Evolutionary conservation across 306 rosid species (phyloP).

Genomic region (Canavalia ensiformis): DNA sequence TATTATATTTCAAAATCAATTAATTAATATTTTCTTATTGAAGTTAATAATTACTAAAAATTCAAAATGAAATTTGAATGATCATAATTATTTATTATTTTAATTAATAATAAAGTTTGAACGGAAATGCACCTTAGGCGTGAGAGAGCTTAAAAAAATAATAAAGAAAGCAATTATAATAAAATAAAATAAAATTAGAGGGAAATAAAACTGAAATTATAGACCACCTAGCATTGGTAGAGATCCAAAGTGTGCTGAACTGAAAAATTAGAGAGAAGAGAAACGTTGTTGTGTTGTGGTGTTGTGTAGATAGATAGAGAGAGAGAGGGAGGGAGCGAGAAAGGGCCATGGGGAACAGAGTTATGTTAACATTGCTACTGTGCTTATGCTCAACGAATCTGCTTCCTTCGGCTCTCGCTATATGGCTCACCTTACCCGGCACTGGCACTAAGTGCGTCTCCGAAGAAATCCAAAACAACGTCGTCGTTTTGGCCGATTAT

Average conservation of each 20-base stretch:
- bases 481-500: constrained; percentile 91
- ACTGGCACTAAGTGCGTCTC: constrained; percentile 89
- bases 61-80: too few species aligned
- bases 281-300: neutral
- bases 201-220: neutral
- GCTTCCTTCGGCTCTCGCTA: constrained; percentile 49
- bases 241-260: constrained; percentile 1
- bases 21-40: too few species aligned
- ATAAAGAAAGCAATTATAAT: too few species aligned
- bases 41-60: too few species aligned
- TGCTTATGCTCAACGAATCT: constrained; percentile 47
- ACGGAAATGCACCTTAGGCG: too few species aligned
- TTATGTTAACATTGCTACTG: constrained; percentile 42
- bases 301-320: neutral
- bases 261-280: neutral
- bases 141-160: too few species aligned
- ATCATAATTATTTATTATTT: too few species aligned
- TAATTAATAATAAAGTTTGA: too few species aligned
- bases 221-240: too few species aligned
- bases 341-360: constrained; percentile 46
- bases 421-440: constrained; percentile 71
- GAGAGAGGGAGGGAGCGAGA: constrained; percentile 31
- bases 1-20: too few species aligned
- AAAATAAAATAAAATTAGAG: too few species aligned
- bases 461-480: constrained; percentile 94